Percentiles rank a stretch among this genome's conserved stretches.
These are phyloP conservation scores for Xylariaceae sp. DNA, from an alignment of 2,329 filamentous ascomycete species.

Conservation along the genomic window DNA sequence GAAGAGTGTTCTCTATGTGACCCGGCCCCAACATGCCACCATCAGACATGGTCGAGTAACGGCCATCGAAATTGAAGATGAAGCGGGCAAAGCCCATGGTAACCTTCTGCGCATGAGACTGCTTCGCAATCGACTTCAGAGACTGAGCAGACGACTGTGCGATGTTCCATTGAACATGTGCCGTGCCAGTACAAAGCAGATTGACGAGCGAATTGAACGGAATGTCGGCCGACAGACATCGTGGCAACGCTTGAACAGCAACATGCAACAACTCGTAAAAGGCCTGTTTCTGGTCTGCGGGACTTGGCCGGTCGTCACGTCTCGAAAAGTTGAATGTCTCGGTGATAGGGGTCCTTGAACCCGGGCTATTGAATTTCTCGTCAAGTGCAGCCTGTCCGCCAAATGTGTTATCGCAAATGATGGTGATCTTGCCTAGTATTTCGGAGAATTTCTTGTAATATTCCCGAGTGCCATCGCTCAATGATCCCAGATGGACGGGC, in stretches of 20 bases:
- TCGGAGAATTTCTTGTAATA: constrained; percentile 91
- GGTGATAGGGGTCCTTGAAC: constrained; percentile 88
- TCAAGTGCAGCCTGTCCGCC: constrained; percentile 91
- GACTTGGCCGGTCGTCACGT: constrained; percentile 66
- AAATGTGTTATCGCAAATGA: constrained; percentile 94
- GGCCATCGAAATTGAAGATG: constrained; percentile 97
- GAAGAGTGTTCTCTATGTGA: constrained; percentile 90
- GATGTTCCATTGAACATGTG: constrained; percentile 88
- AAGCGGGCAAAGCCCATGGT: constrained; percentile 95
- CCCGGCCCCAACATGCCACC: constrained; percentile 90
- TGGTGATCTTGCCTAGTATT: constrained; percentile 89
- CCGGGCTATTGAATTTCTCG: constrained; percentile 82
- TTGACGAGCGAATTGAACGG: constrained; percentile 93
- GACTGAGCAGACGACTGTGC: constrained; percentile 88
- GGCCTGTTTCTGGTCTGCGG: constrained; percentile 78
- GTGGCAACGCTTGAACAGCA: constrained; percentile 86
- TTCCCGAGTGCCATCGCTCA: constrained; percentile 72
- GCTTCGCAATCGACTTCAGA: constrained; percentile 87
- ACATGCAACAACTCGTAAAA: constrained; percentile 96
- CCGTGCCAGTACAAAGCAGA: constrained; percentile 89
- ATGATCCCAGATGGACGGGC: constrained; percentile 51
- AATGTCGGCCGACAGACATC: constrained; percentile 86
- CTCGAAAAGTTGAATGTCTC: constrained; percentile 89
- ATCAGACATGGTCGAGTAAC: constrained; percentile 96
- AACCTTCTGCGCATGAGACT: constrained; percentile 88